These are phyloP conservation scores for Tolypocladium tundrense DNA, from an alignment of 2,329 filamentous ascomycete genomes.

Conservation along the genomic window DNA sequence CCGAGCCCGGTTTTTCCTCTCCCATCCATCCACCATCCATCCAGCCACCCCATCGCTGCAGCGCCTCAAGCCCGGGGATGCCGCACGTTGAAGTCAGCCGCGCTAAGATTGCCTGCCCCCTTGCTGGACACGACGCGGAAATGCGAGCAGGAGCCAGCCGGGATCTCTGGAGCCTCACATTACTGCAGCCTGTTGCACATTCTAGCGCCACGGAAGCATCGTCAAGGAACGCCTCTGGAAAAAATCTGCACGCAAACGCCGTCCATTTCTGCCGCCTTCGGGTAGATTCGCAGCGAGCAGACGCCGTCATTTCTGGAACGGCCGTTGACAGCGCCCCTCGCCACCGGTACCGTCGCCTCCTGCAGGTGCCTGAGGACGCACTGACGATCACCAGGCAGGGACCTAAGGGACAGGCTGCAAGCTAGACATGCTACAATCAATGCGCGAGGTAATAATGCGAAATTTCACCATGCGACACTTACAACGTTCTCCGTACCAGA, in stretches of 20 bases:
- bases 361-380: neutral
- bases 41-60: neutral
- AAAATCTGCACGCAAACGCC: neutral
- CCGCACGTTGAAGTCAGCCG: conserved; percentile 6
- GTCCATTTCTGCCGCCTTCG: neutral
- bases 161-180: neutral
- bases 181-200: neutral
- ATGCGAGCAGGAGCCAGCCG: neutral
- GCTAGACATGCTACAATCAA: neutral
- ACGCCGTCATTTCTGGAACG: neutral
- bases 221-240: neutral
- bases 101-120: neutral
- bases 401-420: neutral
- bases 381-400: too few relatives aligned
- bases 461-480: neutral
- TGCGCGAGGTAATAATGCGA: neutral
- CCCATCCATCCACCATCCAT: neutral
- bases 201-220: neutral
- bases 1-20: neutral
- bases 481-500: neutral
- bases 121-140: neutral
- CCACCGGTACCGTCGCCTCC: neutral
- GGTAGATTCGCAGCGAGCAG: neutral
- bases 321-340: neutral
- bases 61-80: conserved; percentile 1